Base-by-base conservation (phyloP, 2,329 filamentous ascomycete species). In the Aspergillus carbonarius region DNA sequence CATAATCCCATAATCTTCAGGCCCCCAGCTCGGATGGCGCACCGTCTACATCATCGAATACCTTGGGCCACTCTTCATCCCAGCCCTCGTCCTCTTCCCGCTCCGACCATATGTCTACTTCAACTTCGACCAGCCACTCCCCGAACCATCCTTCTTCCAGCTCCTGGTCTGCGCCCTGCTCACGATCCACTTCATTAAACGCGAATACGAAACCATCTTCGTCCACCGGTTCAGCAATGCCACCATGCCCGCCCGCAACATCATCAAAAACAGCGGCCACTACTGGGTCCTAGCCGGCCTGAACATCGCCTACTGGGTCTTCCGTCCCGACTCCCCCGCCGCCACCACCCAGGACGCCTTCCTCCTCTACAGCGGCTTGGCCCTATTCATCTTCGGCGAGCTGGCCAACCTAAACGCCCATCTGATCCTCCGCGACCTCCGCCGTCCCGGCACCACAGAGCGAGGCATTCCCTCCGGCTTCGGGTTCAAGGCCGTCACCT, bases 21-120 rank as follows among this genome's bases (percentile, higher is more conserved):
- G 95, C 15, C 85, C 88, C 50, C 95, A 99, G 76, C 89, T 97
- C 57, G 87, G 86, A 62, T 99, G 95, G 95, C 88, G 87, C 64
- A 95, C 91, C 60, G 93, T 98, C 75, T 99, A 93, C 82, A 80
- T 97, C 63, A 88, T 97, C 80, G 95, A 99, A 79, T 99, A 99
- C 77, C 79, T 95, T 65, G 95, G 95, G 4, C 95, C 95, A 5
- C 84, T 98, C 69, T 78, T 97, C 70, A 90, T 98, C 79, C 93
- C 97, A 79, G 85, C 86, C 46, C 81, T 91, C 68, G 82, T 88
- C 73, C 80, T 92, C 74, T 87, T 85, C 75, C 76, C 84, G 66
- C 80, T 90, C 56, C 90, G 92, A 50, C 86, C 89, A 23, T 87
- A 89, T 74, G 80, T 92, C 68, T 92, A 92, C 78, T 81, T 81